phyloP scores from a whole-genome alignment of 2,329 filamentous ascomycete species.

The Aspergillus brasiliensis region DNA sequence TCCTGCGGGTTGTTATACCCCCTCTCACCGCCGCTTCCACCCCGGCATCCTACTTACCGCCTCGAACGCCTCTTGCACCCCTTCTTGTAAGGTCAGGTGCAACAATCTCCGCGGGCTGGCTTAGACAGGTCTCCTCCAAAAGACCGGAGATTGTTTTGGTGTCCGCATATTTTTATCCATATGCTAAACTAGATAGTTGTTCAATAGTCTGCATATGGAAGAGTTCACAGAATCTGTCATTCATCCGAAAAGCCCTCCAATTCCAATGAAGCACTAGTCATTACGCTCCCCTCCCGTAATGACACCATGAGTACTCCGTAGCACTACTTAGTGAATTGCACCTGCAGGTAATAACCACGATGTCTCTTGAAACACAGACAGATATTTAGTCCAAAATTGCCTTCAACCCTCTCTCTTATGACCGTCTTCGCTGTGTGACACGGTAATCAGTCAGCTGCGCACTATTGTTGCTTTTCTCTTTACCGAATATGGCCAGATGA shows the following conservation, averaged over 20 bases:
- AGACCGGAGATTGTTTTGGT: not conserved
- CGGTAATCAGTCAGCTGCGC: not conserved
- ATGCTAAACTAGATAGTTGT: not conserved
- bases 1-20: no score
- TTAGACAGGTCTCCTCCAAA: not conserved
- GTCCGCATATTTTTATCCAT: not conserved
- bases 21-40: not conserved
- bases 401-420: no score
- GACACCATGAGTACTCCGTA: not conserved
- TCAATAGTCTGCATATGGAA: not conserved
- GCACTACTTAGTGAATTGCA: not conserved
- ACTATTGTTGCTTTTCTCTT: not conserved
- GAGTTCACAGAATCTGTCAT: not conserved
- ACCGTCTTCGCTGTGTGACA: no score
- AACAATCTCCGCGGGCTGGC: not conserved
- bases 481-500: no score
- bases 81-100: not conserved
- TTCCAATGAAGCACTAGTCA: not conserved
- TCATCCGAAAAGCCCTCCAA: no score
- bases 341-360: not conserved
- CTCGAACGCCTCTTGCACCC: not conserved
- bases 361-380: no score
- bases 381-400: no score
- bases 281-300: not conserved
- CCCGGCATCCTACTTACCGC: not conserved